Base-by-base conservation (phyloP, 257 asterid genomes). In the Galeopsis tetrahit region DNA sequence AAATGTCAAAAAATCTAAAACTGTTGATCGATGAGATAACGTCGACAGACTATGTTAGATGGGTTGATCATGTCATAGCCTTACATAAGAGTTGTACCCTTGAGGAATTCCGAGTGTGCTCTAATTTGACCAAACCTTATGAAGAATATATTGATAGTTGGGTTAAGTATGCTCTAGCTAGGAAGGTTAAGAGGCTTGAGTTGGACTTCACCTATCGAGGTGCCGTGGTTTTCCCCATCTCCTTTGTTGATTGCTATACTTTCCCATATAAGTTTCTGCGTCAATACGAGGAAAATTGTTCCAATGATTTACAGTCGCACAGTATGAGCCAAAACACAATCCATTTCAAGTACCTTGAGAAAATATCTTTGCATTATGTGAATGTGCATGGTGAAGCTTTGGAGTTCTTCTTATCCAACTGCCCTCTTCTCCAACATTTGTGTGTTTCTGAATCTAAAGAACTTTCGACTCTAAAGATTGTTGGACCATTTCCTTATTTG, bases 111-210 rank as follows among this genome's bases (percentile, higher is more conserved):
- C 46, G 36, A 4, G 67, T 73, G 48, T 4, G 2, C n/a, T 65
- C 42, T 36, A 8, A n/a, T 9, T 14, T 65, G 49, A 4, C 1
- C 43, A 42, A 14, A 14, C 3, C 5, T 7, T 2, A 65, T 8
- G 7, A 42, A 14, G 39, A 3, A 0, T 32, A 1, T 3, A 42
- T 73, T 9, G 61, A 66, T 7, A 13, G 15, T 17, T 65, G 72
- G 68, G 14, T 73, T 53, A n/a, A 11, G 8, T 72, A 49, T 38
- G 76, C 76, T 21, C 35, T 72, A 11, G 28, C 55, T 6, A 39
- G 49, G 48, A 63, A 64, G 71, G 71, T 73, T 42, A 46, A 40
- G 52, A 55, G 13, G 32, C 78, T 73, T 31, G 77, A 73, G 59
- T 31, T 73, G 56, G 33, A 73, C 64, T 63, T 63, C 36, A 52